These are phyloP conservation scores for Xylaria nigripes DNA, from an alignment of 495 filamentous ascomycete species.

Conservation along the genomic window DNA sequence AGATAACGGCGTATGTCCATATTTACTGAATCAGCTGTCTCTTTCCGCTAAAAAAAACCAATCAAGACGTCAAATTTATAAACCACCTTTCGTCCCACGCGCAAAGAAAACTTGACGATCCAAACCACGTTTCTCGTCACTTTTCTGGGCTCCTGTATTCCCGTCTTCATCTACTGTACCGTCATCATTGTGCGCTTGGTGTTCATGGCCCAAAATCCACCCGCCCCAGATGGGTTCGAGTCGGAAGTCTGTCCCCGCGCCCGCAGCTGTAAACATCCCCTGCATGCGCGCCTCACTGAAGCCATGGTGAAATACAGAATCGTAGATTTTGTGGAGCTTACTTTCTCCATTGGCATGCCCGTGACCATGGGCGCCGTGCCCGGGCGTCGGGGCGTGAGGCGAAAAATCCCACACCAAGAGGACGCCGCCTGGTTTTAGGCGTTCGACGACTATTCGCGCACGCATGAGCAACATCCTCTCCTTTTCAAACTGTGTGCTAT, in stretches of 20 bases:
- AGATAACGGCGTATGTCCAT: too few relatives aligned
- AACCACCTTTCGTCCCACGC: constrained; percentile 21
- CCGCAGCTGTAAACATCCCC: constrained; percentile 45
- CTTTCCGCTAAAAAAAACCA: too few relatives aligned
- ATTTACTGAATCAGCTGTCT: too few relatives aligned
- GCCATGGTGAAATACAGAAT: constrained; percentile 49
- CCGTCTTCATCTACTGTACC: background rate
- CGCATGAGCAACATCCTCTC: background rate
- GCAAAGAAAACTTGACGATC: constrained; percentile 26
- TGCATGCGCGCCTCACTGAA: constrained; percentile 46
- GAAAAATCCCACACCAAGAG: constrained; percentile 61
- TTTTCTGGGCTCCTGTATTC: background rate
- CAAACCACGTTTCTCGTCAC: background rate
- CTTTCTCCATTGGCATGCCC: background rate
- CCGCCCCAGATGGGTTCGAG: constrained; percentile 29
- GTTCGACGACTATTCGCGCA: constrained; percentile 36
- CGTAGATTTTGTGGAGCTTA: constrained; percentile 24
- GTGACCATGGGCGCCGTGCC: constrained; percentile 19
- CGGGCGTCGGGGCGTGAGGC: constrained; percentile 27
- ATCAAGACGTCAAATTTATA: background rate
- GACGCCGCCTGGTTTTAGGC: constrained; percentile 55
- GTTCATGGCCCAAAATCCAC: constrained; percentile 15
- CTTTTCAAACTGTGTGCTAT: background rate
- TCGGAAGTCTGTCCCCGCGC: constrained; percentile 37
- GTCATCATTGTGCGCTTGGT: background rate